Evolutionary conservation across 768 basidiomycete genomes (phyloP).

Genomic region (Russula griseocarnosa): DNA sequence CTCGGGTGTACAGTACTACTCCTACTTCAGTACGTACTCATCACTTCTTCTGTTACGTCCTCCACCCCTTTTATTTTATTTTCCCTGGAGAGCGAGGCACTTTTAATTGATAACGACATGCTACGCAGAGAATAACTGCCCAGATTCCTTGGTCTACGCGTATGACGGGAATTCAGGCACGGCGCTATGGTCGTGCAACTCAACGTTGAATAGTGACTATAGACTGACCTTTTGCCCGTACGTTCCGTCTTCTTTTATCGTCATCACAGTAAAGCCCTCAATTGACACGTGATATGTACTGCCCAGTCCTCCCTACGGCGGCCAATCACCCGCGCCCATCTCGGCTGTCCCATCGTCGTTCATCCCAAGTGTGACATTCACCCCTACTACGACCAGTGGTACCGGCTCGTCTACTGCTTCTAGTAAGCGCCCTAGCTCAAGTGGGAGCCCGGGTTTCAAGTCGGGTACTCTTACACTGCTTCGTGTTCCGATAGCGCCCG

Average conservation of each 20-base stretch:
- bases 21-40: slow-evolving; percentile 18
- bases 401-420: too few relatives aligned
- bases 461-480: not conserved
- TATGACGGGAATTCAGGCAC: slow-evolving; percentile 51
- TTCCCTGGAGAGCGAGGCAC: too few relatives aligned
- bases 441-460: not conserved
- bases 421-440: not conserved
- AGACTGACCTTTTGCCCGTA: slow-evolving; percentile 35
- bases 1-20: slow-evolving; percentile 31
- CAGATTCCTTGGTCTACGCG: slow-evolving; percentile 50
- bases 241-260: not conserved
- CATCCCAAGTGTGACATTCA: slow-evolving; percentile 6
- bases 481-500: not conserved
- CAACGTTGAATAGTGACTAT: slow-evolving; percentile 33
- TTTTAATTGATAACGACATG: too few relatives aligned
- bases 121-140: slow-evolving; percentile 39
- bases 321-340: slow-evolving; percentile 9
- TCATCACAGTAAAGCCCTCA: not conserved
- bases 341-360: slow-evolving; percentile 19
- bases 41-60: not conserved
- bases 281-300: not conserved
- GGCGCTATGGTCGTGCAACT: slow-evolving; percentile 51
- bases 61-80: not conserved
- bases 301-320: slow-evolving; percentile 6
- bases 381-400: not conserved